Conservation (phyloP, 2,329 filamentous ascomycete genomes). For the Colletotrichum liriopes region DNA sequence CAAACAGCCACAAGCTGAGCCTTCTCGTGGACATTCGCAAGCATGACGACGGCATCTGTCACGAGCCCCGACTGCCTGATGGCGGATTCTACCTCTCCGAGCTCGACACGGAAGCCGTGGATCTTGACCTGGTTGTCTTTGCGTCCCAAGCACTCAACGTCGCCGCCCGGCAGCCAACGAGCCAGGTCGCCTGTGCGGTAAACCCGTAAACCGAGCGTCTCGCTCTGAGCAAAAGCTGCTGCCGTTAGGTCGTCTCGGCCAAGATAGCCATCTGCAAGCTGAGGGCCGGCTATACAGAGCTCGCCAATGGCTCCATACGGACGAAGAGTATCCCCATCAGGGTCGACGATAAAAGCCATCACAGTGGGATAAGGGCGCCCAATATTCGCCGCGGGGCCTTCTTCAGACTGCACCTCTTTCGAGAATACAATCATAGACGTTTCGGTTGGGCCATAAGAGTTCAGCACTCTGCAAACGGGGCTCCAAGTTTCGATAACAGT, state of each 20-base stretch:
- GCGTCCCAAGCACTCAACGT: slow-evolving; percentile 43
- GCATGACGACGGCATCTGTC: not conserved
- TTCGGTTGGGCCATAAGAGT: slow-evolving; percentile 45
- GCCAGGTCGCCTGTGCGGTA: slow-evolving; percentile 45
- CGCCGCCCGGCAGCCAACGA: slow-evolving; percentile 41
- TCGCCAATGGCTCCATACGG: slow-evolving; percentile 44
- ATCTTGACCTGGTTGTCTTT: slow-evolving; percentile 46
- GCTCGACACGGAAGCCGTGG: slow-evolving; percentile 44
- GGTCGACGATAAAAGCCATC: slow-evolving; percentile 13
- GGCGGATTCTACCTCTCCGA: slow-evolving; percentile 45
- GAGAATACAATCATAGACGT: slow-evolving; percentile 37
- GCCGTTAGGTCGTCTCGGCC: slow-evolving; percentile 38
- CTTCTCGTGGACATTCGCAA: slow-evolving; percentile 8
- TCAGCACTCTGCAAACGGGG: slow-evolving; percentile 38
- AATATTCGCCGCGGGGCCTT: slow-evolving; percentile 6
- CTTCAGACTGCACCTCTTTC: slow-evolving; percentile 6
- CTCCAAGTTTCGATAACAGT: slow-evolving; percentile 37
- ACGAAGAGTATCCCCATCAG: slow-evolving; percentile 22
- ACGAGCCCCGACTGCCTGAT: slow-evolving; percentile 34
- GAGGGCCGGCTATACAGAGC: slow-evolving; percentile 44
- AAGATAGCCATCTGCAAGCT: slow-evolving; percentile 44
- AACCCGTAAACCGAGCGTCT: slow-evolving; percentile 24
- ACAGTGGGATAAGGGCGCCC: slow-evolving; percentile 16
- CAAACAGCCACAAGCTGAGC: slow-evolving; percentile 3
- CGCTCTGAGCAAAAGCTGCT: slow-evolving; percentile 28